Conservation (phyloP, 169 alveolate genomes). For the Plasmodium sp. region DNA sequence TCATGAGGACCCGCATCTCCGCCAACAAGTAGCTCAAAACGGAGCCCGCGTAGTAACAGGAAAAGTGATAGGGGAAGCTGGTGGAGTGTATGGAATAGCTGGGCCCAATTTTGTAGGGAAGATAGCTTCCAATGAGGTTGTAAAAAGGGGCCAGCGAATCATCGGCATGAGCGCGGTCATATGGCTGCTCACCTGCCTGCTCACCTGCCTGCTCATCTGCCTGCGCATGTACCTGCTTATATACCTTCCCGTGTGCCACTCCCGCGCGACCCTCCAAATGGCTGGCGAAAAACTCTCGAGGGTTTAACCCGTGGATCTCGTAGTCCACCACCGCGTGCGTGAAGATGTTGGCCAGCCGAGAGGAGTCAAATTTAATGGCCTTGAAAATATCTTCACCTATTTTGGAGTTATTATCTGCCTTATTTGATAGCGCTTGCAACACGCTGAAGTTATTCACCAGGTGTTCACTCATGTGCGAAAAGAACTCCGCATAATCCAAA, state of each 20-base stretch:
- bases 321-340: constrained; percentile 49
- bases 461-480: constrained; percentile 72
- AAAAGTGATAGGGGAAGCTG: constrained; percentile 72
- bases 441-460: constrained; percentile 37
- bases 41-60: constrained; percentile 61
- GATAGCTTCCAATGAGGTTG: neutral
- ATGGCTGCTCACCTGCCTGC: neutral
- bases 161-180: neutral
- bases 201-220: neutral
- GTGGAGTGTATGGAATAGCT: constrained; percentile 45
- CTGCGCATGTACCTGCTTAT: neutral
- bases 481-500: constrained; percentile 71
- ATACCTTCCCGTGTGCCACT: no score
- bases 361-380: constrained; percentile 26
- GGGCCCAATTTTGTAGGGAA: constrained; percentile 21
- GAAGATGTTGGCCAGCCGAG: constrained; percentile 18
- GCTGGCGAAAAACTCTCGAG: constrained; percentile 5
- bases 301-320: constrained; percentile 24
- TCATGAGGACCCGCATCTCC: constrained; percentile 22
- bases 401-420: constrained; percentile 21
- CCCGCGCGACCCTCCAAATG: neutral
- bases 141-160: constrained; percentile 15
- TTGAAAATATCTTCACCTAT: constrained; percentile 28
- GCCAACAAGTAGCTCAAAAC: constrained; percentile 63
- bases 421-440: constrained; percentile 20